Conservation (phyloP, 2,329 filamentous ascomycete genomes). For the Calonectria honghensis region DNA sequence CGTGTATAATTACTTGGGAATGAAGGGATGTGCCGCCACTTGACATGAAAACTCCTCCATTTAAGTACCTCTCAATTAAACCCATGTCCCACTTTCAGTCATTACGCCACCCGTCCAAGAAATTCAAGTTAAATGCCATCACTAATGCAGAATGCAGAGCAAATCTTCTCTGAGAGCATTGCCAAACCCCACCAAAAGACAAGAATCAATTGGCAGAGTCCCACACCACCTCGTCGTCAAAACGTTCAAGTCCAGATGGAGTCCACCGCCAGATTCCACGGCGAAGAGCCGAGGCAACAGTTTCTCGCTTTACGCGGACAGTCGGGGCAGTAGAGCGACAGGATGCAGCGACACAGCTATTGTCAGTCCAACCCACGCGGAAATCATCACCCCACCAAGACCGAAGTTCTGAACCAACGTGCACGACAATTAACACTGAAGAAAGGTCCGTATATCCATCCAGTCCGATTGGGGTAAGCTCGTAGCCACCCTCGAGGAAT, state of each 20-base stretch:
- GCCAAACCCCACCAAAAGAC: slow-evolving; percentile 48
- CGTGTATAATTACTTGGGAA: slow-evolving; percentile 44
- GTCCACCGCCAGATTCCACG: slow-evolving; percentile 61
- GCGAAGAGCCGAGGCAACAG: slow-evolving; percentile 56
- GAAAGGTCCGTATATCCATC: slow-evolving; percentile 63
- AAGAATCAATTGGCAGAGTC: slow-evolving; percentile 55
- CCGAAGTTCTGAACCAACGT: slow-evolving; percentile 61
- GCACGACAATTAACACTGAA: slow-evolving; percentile 62
- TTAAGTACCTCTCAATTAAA: slow-evolving; percentile 57
- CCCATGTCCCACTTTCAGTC: slow-evolving; percentile 54
- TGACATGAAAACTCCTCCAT: slow-evolving; percentile 53
- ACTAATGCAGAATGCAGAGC: slow-evolving; percentile 57
- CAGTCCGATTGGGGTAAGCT: slow-evolving; percentile 60
- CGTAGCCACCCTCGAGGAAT: slow-evolving; percentile 59
- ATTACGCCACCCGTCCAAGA: slow-evolving; percentile 61
- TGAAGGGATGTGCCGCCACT: slow-evolving; percentile 49
- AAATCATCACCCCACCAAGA: slow-evolving; percentile 66
- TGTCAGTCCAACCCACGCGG: slow-evolving; percentile 64
- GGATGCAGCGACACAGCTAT: slow-evolving; percentile 61
- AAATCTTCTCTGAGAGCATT: slow-evolving; percentile 54
- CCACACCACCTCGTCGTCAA: slow-evolving; percentile 58
- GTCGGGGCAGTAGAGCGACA: slow-evolving; percentile 58
- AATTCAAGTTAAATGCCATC: slow-evolving; percentile 59
- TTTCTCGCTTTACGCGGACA: slow-evolving; percentile 58
- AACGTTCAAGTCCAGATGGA: slow-evolving; percentile 56